A percentile compares a stretch with the other conserved stretches of the same genome.
Conservation (phyloP, 257 asterid genomes). For the Osmanthus fragrans region DNA sequence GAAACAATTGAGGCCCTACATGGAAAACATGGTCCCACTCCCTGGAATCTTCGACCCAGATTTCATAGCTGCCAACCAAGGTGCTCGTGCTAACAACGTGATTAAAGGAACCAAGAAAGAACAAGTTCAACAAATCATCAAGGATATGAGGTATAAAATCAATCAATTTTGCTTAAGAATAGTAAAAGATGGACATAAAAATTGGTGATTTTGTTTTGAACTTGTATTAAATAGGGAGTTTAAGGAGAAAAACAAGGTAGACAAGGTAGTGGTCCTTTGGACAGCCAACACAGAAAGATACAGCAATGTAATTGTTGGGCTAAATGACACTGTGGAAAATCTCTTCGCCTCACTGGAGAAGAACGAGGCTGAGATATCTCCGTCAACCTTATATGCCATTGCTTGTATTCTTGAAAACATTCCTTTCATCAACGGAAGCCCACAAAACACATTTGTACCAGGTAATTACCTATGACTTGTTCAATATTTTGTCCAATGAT, state of each 20-base stretch:
- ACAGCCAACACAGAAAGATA: constrained; percentile 99
- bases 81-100: constrained; percentile 80
- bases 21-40: constrained; percentile 98
- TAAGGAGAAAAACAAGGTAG: constrained; percentile 81
- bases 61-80: constrained; percentile 99
- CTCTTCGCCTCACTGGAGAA: constrained; percentile 78
- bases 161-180: background rate
- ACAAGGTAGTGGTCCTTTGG: constrained; percentile 88
- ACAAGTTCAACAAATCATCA: constrained; percentile 73
- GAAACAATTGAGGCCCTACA: constrained; percentile 91
- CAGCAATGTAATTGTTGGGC: constrained; percentile 79
- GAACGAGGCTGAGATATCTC: constrained; percentile 83
- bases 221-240: constrained; percentile 59
- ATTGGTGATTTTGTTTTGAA: background rate
- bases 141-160: constrained; percentile 67
- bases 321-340: constrained; percentile 79
- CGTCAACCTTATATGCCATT: constrained; percentile 73
- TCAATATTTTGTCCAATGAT: no score
- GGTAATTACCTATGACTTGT: constrained; percentile 36
- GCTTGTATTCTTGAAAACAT: constrained; percentile 84
- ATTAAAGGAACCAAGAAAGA: constrained; percentile 87
- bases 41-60: constrained; percentile 95
- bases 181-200: background rate
- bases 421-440: constrained; percentile 95
- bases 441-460: constrained; percentile 98